phyloP scores from a whole-genome alignment of 73 alveolate species.

The Paramecium sexaurelia region DNA sequence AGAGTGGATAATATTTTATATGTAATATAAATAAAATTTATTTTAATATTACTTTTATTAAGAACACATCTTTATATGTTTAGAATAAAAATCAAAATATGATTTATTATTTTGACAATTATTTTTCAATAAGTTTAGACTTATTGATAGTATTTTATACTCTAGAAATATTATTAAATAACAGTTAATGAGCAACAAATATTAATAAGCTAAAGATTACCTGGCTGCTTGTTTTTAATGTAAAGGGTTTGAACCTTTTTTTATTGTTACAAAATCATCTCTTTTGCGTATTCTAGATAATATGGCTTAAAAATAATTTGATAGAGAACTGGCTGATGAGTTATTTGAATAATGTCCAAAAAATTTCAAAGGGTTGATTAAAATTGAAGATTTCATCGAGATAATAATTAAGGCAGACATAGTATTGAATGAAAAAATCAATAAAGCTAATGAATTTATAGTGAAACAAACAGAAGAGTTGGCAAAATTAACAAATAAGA shows the following conservation, averaged over 20 bases:
- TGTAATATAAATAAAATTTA: too few relatives aligned
- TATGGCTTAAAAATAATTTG: neutral
- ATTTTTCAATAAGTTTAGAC: neutral
- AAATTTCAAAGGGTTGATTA: neutral
- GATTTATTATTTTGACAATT: neutral
- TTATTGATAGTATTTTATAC: neutral
- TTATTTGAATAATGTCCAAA: constrained; percentile 24
- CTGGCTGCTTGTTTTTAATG: constrained; percentile 34
- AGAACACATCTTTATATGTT: neutral
- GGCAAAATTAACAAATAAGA: neutral
- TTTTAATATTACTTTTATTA: neutral
- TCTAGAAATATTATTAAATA: neutral
- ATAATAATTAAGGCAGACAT: constrained; percentile 16
- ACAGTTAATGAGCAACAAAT: constrained; percentile 36
- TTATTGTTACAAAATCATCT: neutral
- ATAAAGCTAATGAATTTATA: neutral
- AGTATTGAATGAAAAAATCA: constrained; percentile 6
- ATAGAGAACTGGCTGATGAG: constrained; percentile 34
- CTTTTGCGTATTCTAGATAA: constrained; percentile 18
- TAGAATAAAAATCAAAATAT: too few relatives aligned
- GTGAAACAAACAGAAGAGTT: neutral
- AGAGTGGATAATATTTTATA: too few relatives aligned
- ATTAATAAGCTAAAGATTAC: neutral
- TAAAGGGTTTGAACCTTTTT: neutral
- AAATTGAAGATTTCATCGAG: constrained; percentile 49